These are phyloP conservation scores for Neopestalotiopsis sp. DNA, from an alignment of 2,329 filamentous ascomycete species.

Conservation along the genomic window DNA sequence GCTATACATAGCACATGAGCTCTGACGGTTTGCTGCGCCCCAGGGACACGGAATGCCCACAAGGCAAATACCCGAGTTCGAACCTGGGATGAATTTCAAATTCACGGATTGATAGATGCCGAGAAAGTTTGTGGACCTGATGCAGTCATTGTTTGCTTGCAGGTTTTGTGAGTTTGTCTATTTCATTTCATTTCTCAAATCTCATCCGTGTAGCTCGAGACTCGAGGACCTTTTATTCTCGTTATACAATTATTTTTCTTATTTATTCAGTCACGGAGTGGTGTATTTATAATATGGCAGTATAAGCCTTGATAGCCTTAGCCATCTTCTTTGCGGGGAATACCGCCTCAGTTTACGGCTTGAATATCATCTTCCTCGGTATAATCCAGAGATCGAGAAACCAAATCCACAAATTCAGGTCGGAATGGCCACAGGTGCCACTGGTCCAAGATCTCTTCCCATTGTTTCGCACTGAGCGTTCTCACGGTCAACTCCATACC, in stretches of 20 bases:
- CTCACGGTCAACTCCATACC: conserved; percentile 51
- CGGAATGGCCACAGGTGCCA: conserved; percentile 72
- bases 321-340: background rate
- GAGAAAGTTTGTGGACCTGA: background rate
- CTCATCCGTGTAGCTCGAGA: too few species aligned
- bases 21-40: background rate
- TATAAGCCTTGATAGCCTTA: too few species aligned
- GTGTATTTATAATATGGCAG: too few species aligned
- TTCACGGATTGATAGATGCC: background rate
- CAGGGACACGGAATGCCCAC: background rate
- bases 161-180: background rate
- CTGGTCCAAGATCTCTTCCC: conserved; percentile 61
- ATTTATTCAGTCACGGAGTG: too few species aligned
- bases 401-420: conserved; percentile 54
- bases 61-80: background rate
- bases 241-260: too few species aligned
- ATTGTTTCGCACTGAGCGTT: conserved; percentile 58
- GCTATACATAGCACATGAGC: conserved; percentile 1
- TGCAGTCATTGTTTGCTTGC: background rate
- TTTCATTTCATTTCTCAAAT: too few species aligned
- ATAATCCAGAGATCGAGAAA: conserved; percentile 42
- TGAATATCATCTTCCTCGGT: background rate
- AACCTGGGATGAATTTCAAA: background rate
- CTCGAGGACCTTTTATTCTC: too few species aligned
- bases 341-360: background rate